phyloP scores from a whole-genome alignment of 1,139 yeast genomes.

The Kluyveromyces sp. region DNA sequence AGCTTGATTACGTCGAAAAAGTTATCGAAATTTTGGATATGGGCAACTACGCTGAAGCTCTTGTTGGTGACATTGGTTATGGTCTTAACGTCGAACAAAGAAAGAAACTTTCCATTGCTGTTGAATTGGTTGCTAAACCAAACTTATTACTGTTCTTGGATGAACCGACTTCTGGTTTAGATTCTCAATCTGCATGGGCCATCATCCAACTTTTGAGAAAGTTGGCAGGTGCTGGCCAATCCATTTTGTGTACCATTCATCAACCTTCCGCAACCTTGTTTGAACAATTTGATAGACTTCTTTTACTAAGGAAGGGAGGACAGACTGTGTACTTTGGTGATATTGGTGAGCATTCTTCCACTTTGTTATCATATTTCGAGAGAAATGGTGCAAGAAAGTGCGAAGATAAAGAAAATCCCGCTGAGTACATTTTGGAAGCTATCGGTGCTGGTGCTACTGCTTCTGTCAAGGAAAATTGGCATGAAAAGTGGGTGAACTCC shows the following conservation, averaged over 20 bases:
- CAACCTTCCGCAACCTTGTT: constrained; percentile 54
- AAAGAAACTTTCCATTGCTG: constrained; percentile 54
- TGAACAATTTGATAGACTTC: constrained; percentile 42
- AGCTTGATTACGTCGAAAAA: constrained; percentile 45
- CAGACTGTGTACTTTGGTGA: constrained; percentile 57
- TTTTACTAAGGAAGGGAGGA: constrained; percentile 44
- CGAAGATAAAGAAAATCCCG: constrained; percentile 45
- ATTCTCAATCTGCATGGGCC: constrained; percentile 51
- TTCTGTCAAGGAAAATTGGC: constrained; percentile 41
- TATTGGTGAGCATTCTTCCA: constrained; percentile 45
- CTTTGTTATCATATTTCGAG: constrained; percentile 46
- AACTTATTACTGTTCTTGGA: constrained; percentile 43
- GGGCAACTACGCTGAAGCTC: constrained; percentile 50
- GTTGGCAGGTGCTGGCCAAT: constrained; percentile 46
- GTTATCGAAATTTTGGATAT: constrained; percentile 44
- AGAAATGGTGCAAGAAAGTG: constrained; percentile 48
- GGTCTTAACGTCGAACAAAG: constrained; percentile 59
- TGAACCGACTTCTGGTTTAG: constrained; percentile 50
- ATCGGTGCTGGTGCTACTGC: constrained; percentile 60
- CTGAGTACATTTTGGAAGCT: constrained; percentile 52
- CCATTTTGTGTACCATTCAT: constrained; percentile 51
- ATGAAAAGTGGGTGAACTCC: constrained; percentile 41
- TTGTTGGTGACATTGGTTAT: constrained; percentile 46
- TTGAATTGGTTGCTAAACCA: constrained; percentile 48
- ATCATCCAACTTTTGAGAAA: constrained; percentile 41